phyloP scores from a whole-genome alignment of 768 basidiomycete genomes.

The Hirschioporus abietinus region DNA sequence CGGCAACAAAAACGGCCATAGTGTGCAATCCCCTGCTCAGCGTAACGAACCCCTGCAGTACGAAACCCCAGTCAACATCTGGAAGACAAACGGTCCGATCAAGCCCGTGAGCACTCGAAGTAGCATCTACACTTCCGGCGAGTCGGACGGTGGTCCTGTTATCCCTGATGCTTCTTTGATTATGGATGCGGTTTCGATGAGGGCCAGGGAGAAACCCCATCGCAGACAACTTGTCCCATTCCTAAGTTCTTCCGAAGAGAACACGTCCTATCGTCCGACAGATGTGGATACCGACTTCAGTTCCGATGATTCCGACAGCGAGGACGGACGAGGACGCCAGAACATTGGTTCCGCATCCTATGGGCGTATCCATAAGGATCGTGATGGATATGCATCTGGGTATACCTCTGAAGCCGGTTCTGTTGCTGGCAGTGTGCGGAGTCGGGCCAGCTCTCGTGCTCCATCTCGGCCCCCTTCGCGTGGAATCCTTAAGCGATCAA shows the following conservation, averaged over 20 bases:
- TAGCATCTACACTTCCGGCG: background rate
- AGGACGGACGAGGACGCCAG: background rate
- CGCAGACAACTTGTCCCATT: background rate
- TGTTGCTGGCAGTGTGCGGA: background rate
- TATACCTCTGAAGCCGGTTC: background rate
- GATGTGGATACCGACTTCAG: background rate
- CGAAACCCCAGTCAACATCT: background rate
- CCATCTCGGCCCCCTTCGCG: background rate
- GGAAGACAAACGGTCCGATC: background rate
- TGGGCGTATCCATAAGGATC: background rate
- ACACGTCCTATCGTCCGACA: background rate
- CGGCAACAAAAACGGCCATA: background rate
- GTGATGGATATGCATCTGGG: background rate
- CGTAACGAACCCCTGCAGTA: background rate
- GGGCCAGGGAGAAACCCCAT: background rate
- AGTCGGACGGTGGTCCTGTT: background rate
- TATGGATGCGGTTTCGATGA: background rate
- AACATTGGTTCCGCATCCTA: background rate
- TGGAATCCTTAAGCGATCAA: conserved; percentile 4
- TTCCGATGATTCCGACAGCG: background rate
- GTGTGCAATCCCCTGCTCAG: background rate
- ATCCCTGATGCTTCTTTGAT: background rate
- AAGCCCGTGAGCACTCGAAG: background rate
- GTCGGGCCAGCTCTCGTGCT: background rate
- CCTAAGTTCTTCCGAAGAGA: background rate